Evolutionary conservation across 371 early-diverging fungal species (phyloP), one percentile per base, ranked within the genome.

Genomic region (Mortierella polycephala): DNA sequence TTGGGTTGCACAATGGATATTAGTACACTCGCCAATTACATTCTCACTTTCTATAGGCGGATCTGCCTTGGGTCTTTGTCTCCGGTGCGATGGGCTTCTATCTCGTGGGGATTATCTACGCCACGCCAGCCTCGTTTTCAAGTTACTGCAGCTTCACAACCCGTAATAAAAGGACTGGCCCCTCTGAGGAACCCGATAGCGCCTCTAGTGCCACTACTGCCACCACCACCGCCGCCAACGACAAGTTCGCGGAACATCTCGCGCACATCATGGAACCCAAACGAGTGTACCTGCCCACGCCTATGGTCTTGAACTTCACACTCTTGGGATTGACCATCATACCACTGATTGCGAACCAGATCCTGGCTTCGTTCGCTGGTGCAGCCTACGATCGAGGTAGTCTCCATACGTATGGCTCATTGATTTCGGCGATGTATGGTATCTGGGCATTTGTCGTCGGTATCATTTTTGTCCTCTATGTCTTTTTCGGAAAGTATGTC

Each of bases 1-100:
- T 18, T 57, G 18, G 20, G 5, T 11, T 12, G 18, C 18, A 52
- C 30, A 30, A 30, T 30, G 30, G 30, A 30, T 30, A 8, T 14
- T 12, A 37, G 18, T 12, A 23, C 5, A 20, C 20, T 39, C 18
- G 13, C n/a, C 41, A 8, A 47, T 39, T 20, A 7, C 58, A 44
- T 51, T 56, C 45, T 50, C 39, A 23, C 16, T 30, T 47, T 7
- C 45, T 39, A 40, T 57, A 74, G 74, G 74, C 74, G 6, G 69
- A 74, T 45, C 20, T 74, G n/a, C 74, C 74, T 12, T 74, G 74
- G 74, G 74, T 68, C 1, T 74, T 74, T 46, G 74, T 74, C 39
- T 63, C 74, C 37, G 74, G 74, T 0, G 74, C 74, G n/a, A 69
- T 74, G 74, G 74, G 74, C 45, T 74, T 74, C 49, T 74, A 74